phyloP scores from a whole-genome alignment of 2,329 filamentous ascomycete species.

The Diaporthe vexans region DNA sequence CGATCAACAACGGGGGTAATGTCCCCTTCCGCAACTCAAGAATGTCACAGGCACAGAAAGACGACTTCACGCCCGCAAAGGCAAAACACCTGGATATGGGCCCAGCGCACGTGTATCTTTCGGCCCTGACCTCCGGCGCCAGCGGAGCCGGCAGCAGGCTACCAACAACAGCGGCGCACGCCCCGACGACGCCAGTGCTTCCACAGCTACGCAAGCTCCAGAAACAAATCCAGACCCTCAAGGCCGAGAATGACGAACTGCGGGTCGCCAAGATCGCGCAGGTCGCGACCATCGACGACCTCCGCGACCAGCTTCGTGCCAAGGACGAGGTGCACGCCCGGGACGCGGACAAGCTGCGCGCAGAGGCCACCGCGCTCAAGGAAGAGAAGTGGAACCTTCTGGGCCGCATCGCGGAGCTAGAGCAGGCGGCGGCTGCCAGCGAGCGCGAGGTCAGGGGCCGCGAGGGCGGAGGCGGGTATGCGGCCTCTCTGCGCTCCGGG shows the following conservation, averaged over 20 bases:
- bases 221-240: constrained; percentile 27
- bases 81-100: neutral
- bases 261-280: constrained; percentile 25
- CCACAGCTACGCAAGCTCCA: constrained; percentile 22
- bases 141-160: neutral
- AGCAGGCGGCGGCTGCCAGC: neutral
- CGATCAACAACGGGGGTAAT: neutral
- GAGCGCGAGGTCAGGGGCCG: too few relatives aligned
- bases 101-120: neutral
- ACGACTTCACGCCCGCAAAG: neutral
- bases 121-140: neutral
- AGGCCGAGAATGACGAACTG: constrained; percentile 5
- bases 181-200: neutral
- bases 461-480: neutral
- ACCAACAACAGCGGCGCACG: neutral
- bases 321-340: constrained; percentile 30
- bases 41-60: neutral
- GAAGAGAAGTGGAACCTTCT: constrained; percentile 36
- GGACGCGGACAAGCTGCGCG: constrained; percentile 28
- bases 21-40: neutral
- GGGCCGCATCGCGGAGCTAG: constrained; percentile 35
- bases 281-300: constrained; percentile 21
- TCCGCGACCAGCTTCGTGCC: constrained; percentile 23
- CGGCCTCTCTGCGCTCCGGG: neutral
- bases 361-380: constrained; percentile 28